Evolutionary conservation across 805 yeast genomes (phyloP).

Genomic region (Hanseniaspora meyeri): DNA sequence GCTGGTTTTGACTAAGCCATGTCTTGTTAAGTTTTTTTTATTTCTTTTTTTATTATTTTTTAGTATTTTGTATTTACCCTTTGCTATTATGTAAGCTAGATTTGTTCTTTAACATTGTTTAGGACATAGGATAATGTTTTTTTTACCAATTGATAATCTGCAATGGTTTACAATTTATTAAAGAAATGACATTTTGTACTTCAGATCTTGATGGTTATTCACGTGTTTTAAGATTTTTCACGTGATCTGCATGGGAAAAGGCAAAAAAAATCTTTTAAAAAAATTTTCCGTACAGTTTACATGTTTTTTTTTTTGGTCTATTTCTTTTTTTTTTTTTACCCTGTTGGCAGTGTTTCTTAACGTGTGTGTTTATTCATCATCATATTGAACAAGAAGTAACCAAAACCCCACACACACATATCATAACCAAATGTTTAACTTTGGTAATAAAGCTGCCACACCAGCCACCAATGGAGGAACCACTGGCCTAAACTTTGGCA

Average conservation of each 20-base stretch:
- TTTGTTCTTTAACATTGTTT: no score
- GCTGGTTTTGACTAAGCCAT: slow-evolving; percentile 7
- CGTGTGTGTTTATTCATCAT: not conserved
- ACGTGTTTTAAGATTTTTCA: no score
- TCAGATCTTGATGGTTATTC: no score
- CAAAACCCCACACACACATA: not conserved
- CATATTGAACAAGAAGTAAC: not conserved
- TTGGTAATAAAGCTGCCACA: slow-evolving; percentile 4
- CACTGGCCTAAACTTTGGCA: not conserved
- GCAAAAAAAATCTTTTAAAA: no score
- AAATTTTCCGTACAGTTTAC: not conserved
- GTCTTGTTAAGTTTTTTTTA: not conserved
- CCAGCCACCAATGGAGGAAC: not conserved
- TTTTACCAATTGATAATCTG: no score
- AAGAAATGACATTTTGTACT: no score
- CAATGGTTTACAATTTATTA: no score
- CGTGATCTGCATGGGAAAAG: no score
- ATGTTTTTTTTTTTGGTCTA: not conserved
- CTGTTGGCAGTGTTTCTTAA: no score
- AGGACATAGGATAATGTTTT: no score
- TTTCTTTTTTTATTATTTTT: not conserved
- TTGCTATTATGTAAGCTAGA: no score
- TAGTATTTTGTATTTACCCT: not conserved
- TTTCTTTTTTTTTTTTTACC: no score
- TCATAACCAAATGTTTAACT: not conserved